Base-by-base conservation (phyloP, 768 basidiomycete species). In the Pulveroboletus sp. region DNA sequence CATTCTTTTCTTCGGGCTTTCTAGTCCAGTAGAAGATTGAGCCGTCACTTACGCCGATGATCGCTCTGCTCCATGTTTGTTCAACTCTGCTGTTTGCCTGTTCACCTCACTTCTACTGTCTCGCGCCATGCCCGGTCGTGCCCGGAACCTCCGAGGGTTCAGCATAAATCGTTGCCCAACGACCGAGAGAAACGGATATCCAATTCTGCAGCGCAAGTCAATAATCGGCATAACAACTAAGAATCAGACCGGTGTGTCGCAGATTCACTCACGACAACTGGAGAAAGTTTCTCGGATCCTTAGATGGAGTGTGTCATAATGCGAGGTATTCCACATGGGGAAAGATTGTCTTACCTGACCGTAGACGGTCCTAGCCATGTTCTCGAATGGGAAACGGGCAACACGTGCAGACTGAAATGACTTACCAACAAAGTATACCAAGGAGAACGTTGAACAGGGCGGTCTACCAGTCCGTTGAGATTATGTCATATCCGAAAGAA, bases 131-230 rank as follows among this genome's bases (percentile, higher is more conserved):
- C 29, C 8, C 4, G 11, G 33, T n/a, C 24, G 31, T 13, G 37
- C 9, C 5, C 29, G 42, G 3, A 27, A 48, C 3, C 5, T 10
- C 14, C 47, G 47, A 13, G 41, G 24, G 19, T 48, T 48, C 34
- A 48, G 40, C n/a, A 48, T 16, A 14, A 48, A 40, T 16, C 47
- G 47, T 29, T 41, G 47, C 8, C 47, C 47, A n/a, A 36, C 5
- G 33, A 42, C 17, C 1, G 47, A 29, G 2, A 48, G 34, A 1
- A 48, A 3, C 3, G 43, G 43, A 31, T 32, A 49, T 39, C 43
- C 1, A 5, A 50, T 40, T 16, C 49, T 50, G 21, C 9, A 8
- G 2, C 25, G 4, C 12, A 19, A n/a, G n/a, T n/a, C n/a, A n/a
- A n/a, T n/a, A n/a, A 29, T 38, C n/a, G 33, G 29, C 32, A 29